A percentile compares a stretch with the other conserved stretches of the same genome.
These are phyloP conservation scores for Daldinia childiae DNA, from an alignment of 495 filamentous ascomycete species.

Conservation along the genomic window DNA sequence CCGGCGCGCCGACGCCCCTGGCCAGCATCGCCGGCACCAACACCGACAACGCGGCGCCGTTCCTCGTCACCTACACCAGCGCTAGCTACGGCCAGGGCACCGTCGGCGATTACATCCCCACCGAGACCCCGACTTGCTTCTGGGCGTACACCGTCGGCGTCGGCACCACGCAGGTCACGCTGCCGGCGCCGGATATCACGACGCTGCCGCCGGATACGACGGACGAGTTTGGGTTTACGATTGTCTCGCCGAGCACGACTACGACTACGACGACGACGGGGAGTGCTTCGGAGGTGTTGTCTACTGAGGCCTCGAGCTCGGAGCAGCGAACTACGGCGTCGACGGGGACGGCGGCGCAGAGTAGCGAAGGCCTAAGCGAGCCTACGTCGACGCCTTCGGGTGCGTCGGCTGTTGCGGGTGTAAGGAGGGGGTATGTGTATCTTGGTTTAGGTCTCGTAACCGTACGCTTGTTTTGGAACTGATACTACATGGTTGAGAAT, in stretches of 20 bases:
- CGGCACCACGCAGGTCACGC: slow-evolving; percentile 17
- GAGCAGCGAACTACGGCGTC: neutral
- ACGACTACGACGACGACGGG: slow-evolving; percentile 3
- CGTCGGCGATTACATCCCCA: slow-evolving; percentile 21
- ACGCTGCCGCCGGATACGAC: slow-evolving; percentile 15
- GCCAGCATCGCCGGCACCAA: slow-evolving; percentile 31
- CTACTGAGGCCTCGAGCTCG: neutral
- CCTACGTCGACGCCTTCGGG: slow-evolving; percentile 20
- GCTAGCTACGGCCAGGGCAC: slow-evolving; percentile 23
- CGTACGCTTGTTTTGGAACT: slow-evolving; percentile 22
- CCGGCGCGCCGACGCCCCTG: slow-evolving; percentile 27
- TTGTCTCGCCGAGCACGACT: neutral
- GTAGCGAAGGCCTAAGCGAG: neutral
- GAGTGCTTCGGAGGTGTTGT: neutral
- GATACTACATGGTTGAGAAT: neutral
- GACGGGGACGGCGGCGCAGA: neutral
- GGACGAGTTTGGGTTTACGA: neutral
- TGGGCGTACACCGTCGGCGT: slow-evolving; percentile 25
- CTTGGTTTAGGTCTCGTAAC: slow-evolving; percentile 11
- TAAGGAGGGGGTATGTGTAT: slow-evolving; percentile 6
- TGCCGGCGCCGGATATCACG: slow-evolving; percentile 23
- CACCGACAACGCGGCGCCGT: slow-evolving; percentile 25
- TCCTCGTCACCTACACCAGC: slow-evolving; percentile 28
- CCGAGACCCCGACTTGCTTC: slow-evolving; percentile 22
- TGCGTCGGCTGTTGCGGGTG: neutral